Conservation (phyloP, 441 rosid species). For the Adansonia madagascariensis region DNA sequence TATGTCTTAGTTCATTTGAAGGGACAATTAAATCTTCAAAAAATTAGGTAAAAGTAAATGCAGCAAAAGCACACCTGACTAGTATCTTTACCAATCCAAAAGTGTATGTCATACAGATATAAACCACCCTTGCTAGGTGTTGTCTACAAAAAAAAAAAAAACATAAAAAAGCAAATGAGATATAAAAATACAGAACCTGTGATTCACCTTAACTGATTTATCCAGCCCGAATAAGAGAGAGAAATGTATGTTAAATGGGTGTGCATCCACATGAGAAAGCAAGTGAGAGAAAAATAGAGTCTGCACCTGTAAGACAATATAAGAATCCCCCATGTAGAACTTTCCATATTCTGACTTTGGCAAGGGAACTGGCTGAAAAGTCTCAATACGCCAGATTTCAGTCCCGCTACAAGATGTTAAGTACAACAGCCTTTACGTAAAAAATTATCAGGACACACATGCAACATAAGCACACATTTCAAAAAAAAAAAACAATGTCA, state of each 20-base stretch:
- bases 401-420: slow-evolving; percentile 78
- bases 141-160: slow-evolving; percentile 52
- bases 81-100: slow-evolving; percentile 98
- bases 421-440: slow-evolving; percentile 41
- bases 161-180: slow-evolving; percentile 2
- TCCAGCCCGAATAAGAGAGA: slow-evolving; percentile 1
- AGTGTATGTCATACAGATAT: slow-evolving; percentile 87
- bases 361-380: slow-evolving; percentile 81
- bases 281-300: not conserved
- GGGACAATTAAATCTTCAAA: not conserved
- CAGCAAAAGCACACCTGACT: slow-evolving; percentile 68
- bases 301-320: slow-evolving; percentile 86
- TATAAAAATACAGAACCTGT: slow-evolving; percentile 1
- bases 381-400: slow-evolving; percentile 98
- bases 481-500: not conserved
- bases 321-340: slow-evolving; percentile 91
- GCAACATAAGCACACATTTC: slow-evolving; percentile 18
- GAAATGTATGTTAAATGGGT: not conserved
- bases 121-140: slow-evolving; percentile 83
- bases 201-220: slow-evolving; percentile 5
- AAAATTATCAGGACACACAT: slow-evolving; percentile 23
- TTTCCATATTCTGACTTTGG: slow-evolving; percentile 91
- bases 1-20: slow-evolving; percentile 10
- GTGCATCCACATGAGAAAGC: not conserved
- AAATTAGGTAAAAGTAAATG: slow-evolving; percentile 7